Conservation (phyloP, 2,329 filamentous ascomycete species). For the Fusarium sp. region DNA sequence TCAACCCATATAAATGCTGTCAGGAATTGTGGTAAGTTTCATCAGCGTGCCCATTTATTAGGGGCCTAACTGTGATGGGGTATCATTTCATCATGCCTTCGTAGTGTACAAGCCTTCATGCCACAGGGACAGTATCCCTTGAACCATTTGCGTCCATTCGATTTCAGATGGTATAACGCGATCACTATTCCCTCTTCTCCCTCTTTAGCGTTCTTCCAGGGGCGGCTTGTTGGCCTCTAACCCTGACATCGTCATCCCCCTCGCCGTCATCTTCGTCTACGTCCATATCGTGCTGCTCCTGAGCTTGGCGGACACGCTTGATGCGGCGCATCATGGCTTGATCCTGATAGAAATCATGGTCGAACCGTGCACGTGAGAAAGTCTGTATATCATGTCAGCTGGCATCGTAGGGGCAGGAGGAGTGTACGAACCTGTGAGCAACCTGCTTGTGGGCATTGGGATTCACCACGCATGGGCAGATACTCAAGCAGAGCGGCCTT, state of each 20-base stretch:
- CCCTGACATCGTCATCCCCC: slow-evolving; percentile 43
- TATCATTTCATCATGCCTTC: slow-evolving; percentile 42
- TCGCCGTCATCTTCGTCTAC: slow-evolving; percentile 48
- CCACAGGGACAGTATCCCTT: not conserved
- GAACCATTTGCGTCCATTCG: not conserved
- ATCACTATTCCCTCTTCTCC: slow-evolving; percentile 35
- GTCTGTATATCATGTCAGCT: slow-evolving; percentile 54
- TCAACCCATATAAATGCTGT: not conserved
- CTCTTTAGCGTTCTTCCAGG: slow-evolving; percentile 45
- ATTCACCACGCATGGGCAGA: slow-evolving; percentile 59
- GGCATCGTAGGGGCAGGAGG: not conserved
- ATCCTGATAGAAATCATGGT: slow-evolving; percentile 70
- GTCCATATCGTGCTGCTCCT: slow-evolving; percentile 59
- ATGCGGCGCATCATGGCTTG: slow-evolving; percentile 71
- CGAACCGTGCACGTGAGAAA: slow-evolving; percentile 58
- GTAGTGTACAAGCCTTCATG: slow-evolving; percentile 25
- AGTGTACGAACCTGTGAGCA: slow-evolving; percentile 68
- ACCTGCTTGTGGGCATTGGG: slow-evolving; percentile 75
- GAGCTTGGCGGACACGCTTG: slow-evolving; percentile 65
- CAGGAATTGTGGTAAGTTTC: not conserved
- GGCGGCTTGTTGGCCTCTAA: slow-evolving; percentile 45
- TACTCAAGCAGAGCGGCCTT: slow-evolving; percentile 73
- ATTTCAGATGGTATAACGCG: not conserved
- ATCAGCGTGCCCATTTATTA: not conserved
- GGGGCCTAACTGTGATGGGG: slow-evolving; percentile 22